phyloP scores from a whole-genome alignment of 208 protist genomes.

The Endotrypanum monterogeii region DNA sequence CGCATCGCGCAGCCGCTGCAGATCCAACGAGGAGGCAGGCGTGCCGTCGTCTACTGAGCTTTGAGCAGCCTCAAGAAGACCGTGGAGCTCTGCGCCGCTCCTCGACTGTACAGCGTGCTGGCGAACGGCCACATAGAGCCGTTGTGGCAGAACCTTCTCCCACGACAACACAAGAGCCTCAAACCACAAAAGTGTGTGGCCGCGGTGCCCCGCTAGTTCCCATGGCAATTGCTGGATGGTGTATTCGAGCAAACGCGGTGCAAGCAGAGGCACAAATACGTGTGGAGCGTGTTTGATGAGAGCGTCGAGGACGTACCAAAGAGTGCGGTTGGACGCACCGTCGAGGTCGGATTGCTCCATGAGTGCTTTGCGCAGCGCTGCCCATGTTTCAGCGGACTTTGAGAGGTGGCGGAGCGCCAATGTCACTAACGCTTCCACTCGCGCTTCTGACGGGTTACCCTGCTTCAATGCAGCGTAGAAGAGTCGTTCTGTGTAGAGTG shows the following conservation, averaged over 20 bases:
- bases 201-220: conserved; percentile 26
- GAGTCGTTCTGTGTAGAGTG: conserved; percentile 56
- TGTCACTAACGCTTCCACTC: conserved; percentile 58
- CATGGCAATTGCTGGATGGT: conserved; percentile 76
- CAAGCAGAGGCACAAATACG: conserved; percentile 72
- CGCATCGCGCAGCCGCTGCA: conserved; percentile 59
- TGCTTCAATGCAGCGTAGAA: conserved; percentile 56
- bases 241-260: conserved; percentile 69
- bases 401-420: conserved; percentile 64
- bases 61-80: conserved; percentile 39
- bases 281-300: conserved; percentile 77
- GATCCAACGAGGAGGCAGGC: conserved; percentile 33
- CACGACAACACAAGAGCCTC: conserved; percentile 73
- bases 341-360: conserved; percentile 50
- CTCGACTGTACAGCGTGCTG: conserved; percentile 64
- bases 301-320: conserved; percentile 80
- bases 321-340: conserved; percentile 43
- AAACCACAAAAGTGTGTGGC: conserved; percentile 46
- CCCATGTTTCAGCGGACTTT: conserved; percentile 61
- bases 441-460: conserved; percentile 45
- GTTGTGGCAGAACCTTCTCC: conserved; percentile 53
- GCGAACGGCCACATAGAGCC: conserved; percentile 42
- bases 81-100: conserved; percentile 61
- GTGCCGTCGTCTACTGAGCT: conserved; percentile 27
- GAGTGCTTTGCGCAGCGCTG: conserved; percentile 65